phyloP scores from a whole-genome alignment of 257 asterid genomes.

The Solanum tacnaense region DNA sequence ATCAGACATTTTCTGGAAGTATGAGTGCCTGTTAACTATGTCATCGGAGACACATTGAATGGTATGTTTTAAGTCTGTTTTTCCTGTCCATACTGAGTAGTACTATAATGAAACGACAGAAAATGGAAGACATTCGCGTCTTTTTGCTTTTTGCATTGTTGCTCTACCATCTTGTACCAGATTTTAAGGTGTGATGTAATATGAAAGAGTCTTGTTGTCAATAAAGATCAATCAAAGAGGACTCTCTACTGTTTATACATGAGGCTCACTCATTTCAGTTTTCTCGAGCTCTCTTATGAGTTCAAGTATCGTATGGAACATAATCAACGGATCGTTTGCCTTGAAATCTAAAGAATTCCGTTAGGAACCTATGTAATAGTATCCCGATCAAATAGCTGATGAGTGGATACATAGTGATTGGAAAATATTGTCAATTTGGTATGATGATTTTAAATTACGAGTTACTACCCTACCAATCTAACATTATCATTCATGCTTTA shows the following conservation, averaged over 20 bases:
- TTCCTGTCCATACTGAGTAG: background rate
- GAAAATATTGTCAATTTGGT: background rate
- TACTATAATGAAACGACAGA: background rate
- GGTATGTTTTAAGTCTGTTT: background rate
- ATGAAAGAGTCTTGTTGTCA: background rate
- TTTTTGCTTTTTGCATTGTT: background rate
- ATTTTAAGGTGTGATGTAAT: background rate
- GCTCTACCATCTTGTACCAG: background rate
- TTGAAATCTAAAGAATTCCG: background rate
- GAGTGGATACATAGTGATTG: background rate
- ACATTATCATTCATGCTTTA: background rate
- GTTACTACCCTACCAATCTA: background rate
- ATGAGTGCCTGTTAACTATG: background rate
- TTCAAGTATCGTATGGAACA: background rate
- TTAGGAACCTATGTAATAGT: background rate
- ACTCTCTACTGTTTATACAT: background rate
- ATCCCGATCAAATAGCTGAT: background rate
- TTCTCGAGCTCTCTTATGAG: background rate
- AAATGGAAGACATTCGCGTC: background rate
- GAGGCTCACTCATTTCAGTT: background rate
- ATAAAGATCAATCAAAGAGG: background rate
- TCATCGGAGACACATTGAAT: background rate
- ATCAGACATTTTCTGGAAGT: background rate
- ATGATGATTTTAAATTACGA: background rate
- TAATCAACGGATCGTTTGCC: background rate